Evolutionary conservation across 1,284 basidiomycete species (phyloP).

Genomic region (Taiwanofungus camphoratus): DNA sequence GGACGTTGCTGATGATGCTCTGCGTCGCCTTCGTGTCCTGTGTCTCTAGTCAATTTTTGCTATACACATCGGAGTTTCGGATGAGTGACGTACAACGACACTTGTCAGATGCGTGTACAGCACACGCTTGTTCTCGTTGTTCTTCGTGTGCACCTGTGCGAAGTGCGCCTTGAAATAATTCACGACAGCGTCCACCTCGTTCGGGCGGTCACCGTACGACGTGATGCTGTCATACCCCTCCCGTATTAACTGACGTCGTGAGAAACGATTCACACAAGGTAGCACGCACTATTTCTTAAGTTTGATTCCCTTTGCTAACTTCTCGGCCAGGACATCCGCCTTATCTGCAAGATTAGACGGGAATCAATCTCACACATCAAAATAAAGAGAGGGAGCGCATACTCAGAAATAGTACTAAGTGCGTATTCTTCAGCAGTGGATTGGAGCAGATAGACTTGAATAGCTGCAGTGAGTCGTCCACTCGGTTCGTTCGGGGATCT

Average conservation of each 20-base stretch:
- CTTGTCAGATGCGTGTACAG: slow-evolving; percentile 77
- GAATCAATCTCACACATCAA: background rate
- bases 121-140: slow-evolving; percentile 72
- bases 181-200: slow-evolving; percentile 74
- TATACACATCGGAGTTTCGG: background rate
- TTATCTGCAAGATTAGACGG: slow-evolving; percentile 44
- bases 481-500: slow-evolving; percentile 74
- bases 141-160: slow-evolving; percentile 71
- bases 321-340: slow-evolving; percentile 67
- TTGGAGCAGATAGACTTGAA: slow-evolving; percentile 83
- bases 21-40: slow-evolving; percentile 79
- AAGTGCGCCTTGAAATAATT: slow-evolving; percentile 82
- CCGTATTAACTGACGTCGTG: too few relatives aligned
- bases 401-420: slow-evolving; percentile 78
- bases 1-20: slow-evolving; percentile 69
- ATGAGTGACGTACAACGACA: slow-evolving; percentile 55
- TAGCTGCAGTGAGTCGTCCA: slow-evolving; percentile 78
- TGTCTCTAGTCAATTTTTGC: background rate
- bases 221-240: slow-evolving; percentile 56
- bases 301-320: slow-evolving; percentile 57
- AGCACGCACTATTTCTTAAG: slow-evolving; percentile 72
- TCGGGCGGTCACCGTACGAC: slow-evolving; percentile 71
- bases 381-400: slow-evolving; percentile 23
- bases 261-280: slow-evolving; percentile 4
- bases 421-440: slow-evolving; percentile 67